phyloP scores from a whole-genome alignment of 345 rosid species.

The Ceriops zippeliana region DNA sequence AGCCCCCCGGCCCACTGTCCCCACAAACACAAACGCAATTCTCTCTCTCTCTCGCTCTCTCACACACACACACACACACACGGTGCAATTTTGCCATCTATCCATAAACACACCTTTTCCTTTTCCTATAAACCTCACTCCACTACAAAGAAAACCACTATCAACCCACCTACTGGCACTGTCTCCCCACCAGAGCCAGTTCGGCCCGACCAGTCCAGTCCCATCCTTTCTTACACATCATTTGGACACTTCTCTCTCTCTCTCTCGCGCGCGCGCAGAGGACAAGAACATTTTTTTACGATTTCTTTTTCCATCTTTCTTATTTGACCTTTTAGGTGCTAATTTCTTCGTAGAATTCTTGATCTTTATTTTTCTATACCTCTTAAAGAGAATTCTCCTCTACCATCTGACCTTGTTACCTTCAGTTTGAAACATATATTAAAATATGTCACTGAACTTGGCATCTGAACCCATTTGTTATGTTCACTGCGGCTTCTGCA shows the following conservation, averaged over 20 bases:
- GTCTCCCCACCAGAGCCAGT: neutral
- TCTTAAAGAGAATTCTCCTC: neutral
- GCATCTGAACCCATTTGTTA: conserved; percentile 80
- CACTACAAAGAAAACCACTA: conserved; percentile 3
- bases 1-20: neutral
- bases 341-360: conserved; percentile 14
- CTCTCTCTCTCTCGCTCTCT: conserved; percentile 12
- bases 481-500: conserved; percentile 99
- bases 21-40: conserved; percentile 23
- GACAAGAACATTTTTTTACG: neutral
- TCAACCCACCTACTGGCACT: conserved; percentile 1
- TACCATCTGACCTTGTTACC: neutral
- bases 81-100: conserved; percentile 3
- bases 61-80: conserved; percentile 24
- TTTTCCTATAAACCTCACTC: neutral
- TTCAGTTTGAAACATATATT: conserved; percentile 1
- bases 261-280: conserved; percentile 12
- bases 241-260: conserved; percentile 20
- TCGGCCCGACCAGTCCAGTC: conserved; percentile 33
- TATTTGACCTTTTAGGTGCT: conserved; percentile 4
- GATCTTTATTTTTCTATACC: conserved; percentile 1
- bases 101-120: neutral
- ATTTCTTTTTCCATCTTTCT: conserved; percentile 9
- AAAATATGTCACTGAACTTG: conserved; percentile 65
- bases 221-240: conserved; percentile 25